Evolutionary conservation across 768 basidiomycete species (phyloP).

Genomic region (Phylloporus arenicola): DNA sequence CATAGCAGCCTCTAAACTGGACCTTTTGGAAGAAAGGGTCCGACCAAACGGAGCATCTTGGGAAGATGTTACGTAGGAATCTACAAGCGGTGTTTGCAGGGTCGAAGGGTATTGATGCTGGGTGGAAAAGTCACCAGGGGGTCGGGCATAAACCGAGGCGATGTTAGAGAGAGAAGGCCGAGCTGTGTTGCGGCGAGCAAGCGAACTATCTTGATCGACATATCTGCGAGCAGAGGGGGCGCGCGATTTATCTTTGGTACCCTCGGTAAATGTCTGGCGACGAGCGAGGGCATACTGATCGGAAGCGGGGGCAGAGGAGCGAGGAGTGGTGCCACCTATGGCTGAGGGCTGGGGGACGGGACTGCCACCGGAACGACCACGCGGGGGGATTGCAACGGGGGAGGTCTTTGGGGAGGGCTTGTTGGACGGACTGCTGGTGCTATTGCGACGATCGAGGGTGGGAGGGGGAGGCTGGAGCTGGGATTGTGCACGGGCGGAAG

Average conservation of each 20-base stretch:
- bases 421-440: constrained; percentile 29
- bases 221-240: constrained; percentile 60
- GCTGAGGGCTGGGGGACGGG: constrained; percentile 32
- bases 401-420: constrained; percentile 31
- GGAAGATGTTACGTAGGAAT: constrained; percentile 21
- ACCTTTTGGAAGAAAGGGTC: constrained; percentile 31
- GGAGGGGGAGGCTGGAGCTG: constrained; percentile 30
- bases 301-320: constrained; percentile 31
- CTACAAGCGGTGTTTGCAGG: constrained; percentile 18
- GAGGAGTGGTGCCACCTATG: constrained; percentile 27
- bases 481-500: constrained; percentile 27
- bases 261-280: constrained; percentile 48
- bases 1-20: constrained; percentile 36
- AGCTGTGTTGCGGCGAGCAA: constrained; percentile 42
- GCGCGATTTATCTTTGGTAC: constrained; percentile 49
- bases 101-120: constrained; percentile 16
- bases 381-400: constrained; percentile 34
- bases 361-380: constrained; percentile 50
- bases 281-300: constrained; percentile 43
- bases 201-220: constrained; percentile 47
- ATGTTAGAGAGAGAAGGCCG: constrained; percentile 44
- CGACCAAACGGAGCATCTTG: constrained; percentile 31
- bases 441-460: constrained; percentile 43
- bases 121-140: constrained; percentile 14
- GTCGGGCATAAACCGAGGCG: constrained; percentile 29